Conservation (phyloP, 371 early-diverging fungal genomes). For the Paraphysoderma sedebokerense region DNA sequence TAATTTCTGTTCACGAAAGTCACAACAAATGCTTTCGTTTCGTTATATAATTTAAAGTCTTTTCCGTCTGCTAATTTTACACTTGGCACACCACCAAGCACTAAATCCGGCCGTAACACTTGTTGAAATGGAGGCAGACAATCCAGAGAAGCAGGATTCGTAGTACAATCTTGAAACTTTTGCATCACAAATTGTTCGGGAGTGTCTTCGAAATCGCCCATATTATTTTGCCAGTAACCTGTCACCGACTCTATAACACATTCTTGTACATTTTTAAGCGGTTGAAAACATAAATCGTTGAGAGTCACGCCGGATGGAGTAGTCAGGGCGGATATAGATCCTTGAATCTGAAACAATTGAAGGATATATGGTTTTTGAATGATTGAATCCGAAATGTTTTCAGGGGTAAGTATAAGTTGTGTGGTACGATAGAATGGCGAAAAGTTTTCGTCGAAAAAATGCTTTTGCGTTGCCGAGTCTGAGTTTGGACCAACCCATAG, state of each 20-base stretch:
- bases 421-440: slow-evolving; percentile 55
- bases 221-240: slow-evolving; percentile 50
- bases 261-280: slow-evolving; percentile 26
- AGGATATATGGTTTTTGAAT: slow-evolving; percentile 25
- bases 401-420: slow-evolving; percentile 42
- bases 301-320: slow-evolving; percentile 9
- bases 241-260: slow-evolving; percentile 55
- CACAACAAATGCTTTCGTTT: slow-evolving; percentile 38
- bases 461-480: slow-evolving; percentile 36
- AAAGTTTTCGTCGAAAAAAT: slow-evolving; percentile 47
- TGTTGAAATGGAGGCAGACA: slow-evolving; percentile 47
- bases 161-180: slow-evolving; percentile 28
- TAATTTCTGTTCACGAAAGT: slow-evolving; percentile 48
- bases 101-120: slow-evolving; percentile 47
- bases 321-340: slow-evolving; percentile 21
- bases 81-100: slow-evolving; percentile 40
- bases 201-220: slow-evolving; percentile 21
- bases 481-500: slow-evolving; percentile 55
- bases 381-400: slow-evolving; percentile 16
- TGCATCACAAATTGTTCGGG: slow-evolving; percentile 23
- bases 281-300: slow-evolving; percentile 49
- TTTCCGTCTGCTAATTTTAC: slow-evolving; percentile 22
- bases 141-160: slow-evolving; percentile 20
- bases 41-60: slow-evolving; percentile 6
- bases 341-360: slow-evolving; percentile 31